Conservation (phyloP, 2,329 filamentous ascomycete genomes). For the Elsinoe perseae region DNA sequence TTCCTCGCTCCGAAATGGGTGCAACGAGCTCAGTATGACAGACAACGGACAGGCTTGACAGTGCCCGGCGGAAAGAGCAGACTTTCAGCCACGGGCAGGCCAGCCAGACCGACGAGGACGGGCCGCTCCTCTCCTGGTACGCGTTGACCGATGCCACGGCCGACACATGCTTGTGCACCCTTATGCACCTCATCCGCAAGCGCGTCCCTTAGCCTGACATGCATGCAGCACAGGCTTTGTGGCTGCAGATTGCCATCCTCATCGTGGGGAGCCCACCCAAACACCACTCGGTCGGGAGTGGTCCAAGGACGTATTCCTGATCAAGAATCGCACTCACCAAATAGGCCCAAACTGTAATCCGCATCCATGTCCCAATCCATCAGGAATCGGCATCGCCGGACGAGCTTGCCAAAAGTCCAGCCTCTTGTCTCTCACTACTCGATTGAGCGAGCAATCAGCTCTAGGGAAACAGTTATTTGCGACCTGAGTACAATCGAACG, state of each 20-base stretch:
- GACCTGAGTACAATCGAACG: constrained; percentile 16
- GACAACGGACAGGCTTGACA: constrained; percentile 11
- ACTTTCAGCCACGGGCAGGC: background rate
- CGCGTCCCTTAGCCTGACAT: constrained; percentile 6
- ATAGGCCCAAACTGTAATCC: constrained; percentile 13
- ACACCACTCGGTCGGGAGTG: constrained; percentile 1
- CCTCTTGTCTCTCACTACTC: background rate
- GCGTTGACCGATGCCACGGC: constrained; percentile 14
- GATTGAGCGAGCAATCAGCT: constrained; percentile 6
- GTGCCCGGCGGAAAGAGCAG: too few species aligned
- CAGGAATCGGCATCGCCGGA: constrained; percentile 14
- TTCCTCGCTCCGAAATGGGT: background rate
- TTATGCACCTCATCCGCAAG: constrained; percentile 15
- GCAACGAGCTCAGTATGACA: constrained; percentile 10
- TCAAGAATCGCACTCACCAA: constrained; percentile 1
- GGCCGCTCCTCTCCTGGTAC: constrained; percentile 16
- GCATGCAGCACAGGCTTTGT: constrained; percentile 1
- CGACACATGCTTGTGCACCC: constrained; percentile 14
- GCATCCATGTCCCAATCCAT: constrained; percentile 9
- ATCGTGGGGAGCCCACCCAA: constrained; percentile 14
- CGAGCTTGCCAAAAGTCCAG: background rate
- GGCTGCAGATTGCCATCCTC: constrained; percentile 8
- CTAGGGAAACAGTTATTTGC: constrained; percentile 5
- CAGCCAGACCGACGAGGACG: constrained; percentile 3
- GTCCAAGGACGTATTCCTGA: background rate